Evolutionary conservation across 1,284 basidiomycete species (phyloP).

Genomic region (Ustilago xerochloae): DNA sequence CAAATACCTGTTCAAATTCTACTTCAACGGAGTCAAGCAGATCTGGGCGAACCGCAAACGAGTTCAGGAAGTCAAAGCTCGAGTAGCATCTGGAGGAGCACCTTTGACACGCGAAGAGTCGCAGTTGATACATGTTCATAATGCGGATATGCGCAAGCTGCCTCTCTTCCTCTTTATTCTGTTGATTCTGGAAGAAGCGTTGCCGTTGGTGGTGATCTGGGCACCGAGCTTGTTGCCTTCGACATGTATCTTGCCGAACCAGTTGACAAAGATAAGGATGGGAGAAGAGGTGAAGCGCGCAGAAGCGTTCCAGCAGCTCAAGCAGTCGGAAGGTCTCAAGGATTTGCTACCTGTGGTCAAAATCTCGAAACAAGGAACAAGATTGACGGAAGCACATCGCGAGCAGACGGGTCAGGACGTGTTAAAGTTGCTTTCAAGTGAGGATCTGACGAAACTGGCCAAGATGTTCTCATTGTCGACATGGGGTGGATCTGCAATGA

Average conservation of each 20-base stretch:
- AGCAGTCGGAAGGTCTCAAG: conserved; percentile 24
- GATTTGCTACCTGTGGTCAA: conserved; percentile 28
- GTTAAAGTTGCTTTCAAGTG: conserved; percentile 18
- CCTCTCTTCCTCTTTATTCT: conserved; percentile 82
- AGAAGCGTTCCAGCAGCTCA: conserved; percentile 29
- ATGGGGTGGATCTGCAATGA: conserved; percentile 49
- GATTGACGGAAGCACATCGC: conserved; percentile 6
- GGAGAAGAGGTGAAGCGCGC: conserved; percentile 57
- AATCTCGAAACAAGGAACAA: not conserved
- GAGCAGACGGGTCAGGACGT: not conserved
- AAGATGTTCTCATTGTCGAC: conserved; percentile 52
- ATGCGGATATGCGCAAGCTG: conserved; percentile 72
- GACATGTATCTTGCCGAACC: conserved; percentile 85
- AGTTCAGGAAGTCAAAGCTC: conserved; percentile 40
- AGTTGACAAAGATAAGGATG: conserved; percentile 71
- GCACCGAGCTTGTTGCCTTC: conserved; percentile 86
- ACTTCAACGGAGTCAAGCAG: conserved; percentile 66
- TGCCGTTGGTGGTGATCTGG: conserved; percentile 85
- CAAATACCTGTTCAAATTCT: conserved; percentile 66
- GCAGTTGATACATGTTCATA: conserved; percentile 54
- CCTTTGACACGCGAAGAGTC: conserved; percentile 51
- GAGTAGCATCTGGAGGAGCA: conserved; percentile 35
- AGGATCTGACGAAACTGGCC: conserved; percentile 30
- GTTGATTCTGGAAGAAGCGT: conserved; percentile 80
- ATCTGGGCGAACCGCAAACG: conserved; percentile 61